These are phyloP conservation scores for Geotrichum restrictum DNA, from an alignment of 1,139 yeast genomes.

Conservation along the genomic window DNA sequence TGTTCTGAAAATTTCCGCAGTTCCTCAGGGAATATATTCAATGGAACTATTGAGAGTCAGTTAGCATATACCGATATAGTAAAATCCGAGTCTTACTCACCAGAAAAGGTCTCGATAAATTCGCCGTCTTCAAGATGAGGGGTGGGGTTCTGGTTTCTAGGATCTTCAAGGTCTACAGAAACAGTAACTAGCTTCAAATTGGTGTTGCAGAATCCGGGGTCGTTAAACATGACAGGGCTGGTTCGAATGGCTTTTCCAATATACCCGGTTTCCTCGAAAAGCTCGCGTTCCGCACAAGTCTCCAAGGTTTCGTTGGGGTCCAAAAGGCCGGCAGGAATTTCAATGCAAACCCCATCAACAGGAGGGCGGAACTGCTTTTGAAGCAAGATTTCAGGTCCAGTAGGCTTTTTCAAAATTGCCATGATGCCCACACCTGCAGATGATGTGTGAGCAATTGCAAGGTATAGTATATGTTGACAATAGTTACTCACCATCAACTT, in stretches of 20 bases:
- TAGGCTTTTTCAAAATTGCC: constrained; percentile 56
- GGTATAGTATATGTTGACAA: too few species aligned
- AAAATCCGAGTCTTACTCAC: constrained; percentile 17
- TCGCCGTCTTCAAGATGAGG: constrained; percentile 83
- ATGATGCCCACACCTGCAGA: constrained; percentile 64
- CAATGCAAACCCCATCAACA: constrained; percentile 78
- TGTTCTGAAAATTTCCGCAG: constrained; percentile 51
- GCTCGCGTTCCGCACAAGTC: constrained; percentile 78
- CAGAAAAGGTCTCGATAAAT: constrained; percentile 72
- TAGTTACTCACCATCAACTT: constrained; percentile 56
- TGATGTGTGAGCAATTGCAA: neutral
- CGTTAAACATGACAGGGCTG: constrained; percentile 66
- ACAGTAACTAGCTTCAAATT: constrained; percentile 77
- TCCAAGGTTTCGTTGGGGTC: constrained; percentile 79
- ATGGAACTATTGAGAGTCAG: constrained; percentile 45
- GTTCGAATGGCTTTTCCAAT: constrained; percentile 50
- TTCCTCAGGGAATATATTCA: constrained; percentile 53
- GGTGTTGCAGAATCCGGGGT: constrained; percentile 93
- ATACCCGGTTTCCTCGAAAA: constrained; percentile 90
- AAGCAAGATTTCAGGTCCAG: constrained; percentile 57
- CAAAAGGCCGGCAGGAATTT: constrained; percentile 90
- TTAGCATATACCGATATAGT: neutral
- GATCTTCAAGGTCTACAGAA: constrained; percentile 63
- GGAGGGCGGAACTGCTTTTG: constrained; percentile 94
- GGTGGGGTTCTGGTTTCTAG: constrained; percentile 62